These are phyloP conservation scores for Colletotrichum australisinense DNA, from an alignment of 2,329 filamentous ascomycete genomes.

Conservation along the genomic window DNA sequence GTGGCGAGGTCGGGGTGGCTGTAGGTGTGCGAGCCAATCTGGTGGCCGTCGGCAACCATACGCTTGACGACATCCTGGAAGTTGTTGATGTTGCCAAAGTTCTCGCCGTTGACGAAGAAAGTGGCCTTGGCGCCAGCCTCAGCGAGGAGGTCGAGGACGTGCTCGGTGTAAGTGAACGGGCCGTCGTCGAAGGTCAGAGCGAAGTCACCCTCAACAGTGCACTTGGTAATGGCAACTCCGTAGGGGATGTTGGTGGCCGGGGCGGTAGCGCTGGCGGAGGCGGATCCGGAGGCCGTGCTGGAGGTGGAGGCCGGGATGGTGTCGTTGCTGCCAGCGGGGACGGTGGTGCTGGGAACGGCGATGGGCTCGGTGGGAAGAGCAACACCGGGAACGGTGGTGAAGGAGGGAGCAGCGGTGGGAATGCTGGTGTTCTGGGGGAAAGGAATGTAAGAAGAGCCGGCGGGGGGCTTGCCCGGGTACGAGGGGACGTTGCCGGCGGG, in stretches of 20 bases:
- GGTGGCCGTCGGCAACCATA: slow-evolving; percentile 56
- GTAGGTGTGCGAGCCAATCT: slow-evolving; percentile 53
- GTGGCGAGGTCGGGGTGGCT: slow-evolving; percentile 55
- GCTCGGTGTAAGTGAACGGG: slow-evolving; percentile 53
- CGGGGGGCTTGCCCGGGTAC: slow-evolving; percentile 23
- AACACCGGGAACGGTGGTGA: slow-evolving; percentile 21
- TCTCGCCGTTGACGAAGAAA: slow-evolving; percentile 56
- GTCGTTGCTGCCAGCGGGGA: slow-evolving; percentile 29
- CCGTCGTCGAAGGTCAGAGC: slow-evolving; percentile 62
- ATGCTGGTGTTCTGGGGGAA: slow-evolving; percentile 26
- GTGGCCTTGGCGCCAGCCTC: slow-evolving; percentile 48
- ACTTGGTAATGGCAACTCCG: slow-evolving; percentile 47
- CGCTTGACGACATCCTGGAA: slow-evolving; percentile 53
- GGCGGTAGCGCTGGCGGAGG: slow-evolving; percentile 41
- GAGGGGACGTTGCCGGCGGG: slow-evolving; percentile 15
- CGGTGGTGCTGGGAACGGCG: slow-evolving; percentile 21
- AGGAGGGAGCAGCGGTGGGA: slow-evolving; percentile 11
- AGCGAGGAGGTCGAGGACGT: slow-evolving; percentile 53
- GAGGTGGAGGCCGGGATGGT: slow-evolving; percentile 3
- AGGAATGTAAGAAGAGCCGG: slow-evolving; percentile 11
- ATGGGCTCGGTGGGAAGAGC: slow-evolving; percentile 25
- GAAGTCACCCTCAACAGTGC: slow-evolving; percentile 48
- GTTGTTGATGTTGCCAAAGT: slow-evolving; percentile 51
- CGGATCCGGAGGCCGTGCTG: background rate
- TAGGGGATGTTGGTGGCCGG: slow-evolving; percentile 47